Evolutionary conservation across 2,329 filamentous ascomycete genomes (phyloP), one percentile per base, ranked within the genome.

Genomic region (Exserohilum turcica): DNA sequence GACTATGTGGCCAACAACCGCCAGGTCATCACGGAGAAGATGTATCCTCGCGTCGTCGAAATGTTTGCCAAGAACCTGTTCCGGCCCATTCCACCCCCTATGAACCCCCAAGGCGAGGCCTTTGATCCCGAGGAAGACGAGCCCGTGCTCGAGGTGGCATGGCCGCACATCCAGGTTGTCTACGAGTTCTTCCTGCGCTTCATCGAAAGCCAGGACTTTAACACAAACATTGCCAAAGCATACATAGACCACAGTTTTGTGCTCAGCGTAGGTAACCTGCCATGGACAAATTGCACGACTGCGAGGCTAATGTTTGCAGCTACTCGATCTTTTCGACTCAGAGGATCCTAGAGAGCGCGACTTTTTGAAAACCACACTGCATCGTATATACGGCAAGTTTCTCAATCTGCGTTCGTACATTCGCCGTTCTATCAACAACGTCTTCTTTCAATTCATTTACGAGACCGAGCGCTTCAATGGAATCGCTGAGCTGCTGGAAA

Each of bases 51-150:
- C 56, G 94, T 99, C 21, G 94, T 99, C 29, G 93, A 97, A 65
- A 99, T 99, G 94, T 99, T 99, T 75, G 89, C 90, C 73, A 99
- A 97, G 84, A 99, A 99, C 73, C 79, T 99, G 39, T 99, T 99
- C 80, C 87, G 94, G 58, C 94, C 94, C 2, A 97, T 99, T 57
- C 94, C 94, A 35, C 94, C 94, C 3, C 94, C 94, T 6, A 91
- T 97, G 80, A 97, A 97, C 68, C 94, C 94, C 2, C 94, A 97
- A 77, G 94, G 94, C 56, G 94, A 99, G 75, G 94, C 94, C 1
- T 99, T 97, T 70, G 94, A 99, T 72, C 94, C 94, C 0, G 94
- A 99, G 76, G 94, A 99, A 79, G 94, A 99, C 66, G 94, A 99
- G 74, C 94, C 94, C 1, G 94, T 99, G 29, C 82, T 99, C 52